A percentile compares a stretch with the other conserved stretches of the same genome.
phyloP scores from a whole-genome alignment of 2,329 filamentous ascomycete species.

The Penicillium sp. region DNA sequence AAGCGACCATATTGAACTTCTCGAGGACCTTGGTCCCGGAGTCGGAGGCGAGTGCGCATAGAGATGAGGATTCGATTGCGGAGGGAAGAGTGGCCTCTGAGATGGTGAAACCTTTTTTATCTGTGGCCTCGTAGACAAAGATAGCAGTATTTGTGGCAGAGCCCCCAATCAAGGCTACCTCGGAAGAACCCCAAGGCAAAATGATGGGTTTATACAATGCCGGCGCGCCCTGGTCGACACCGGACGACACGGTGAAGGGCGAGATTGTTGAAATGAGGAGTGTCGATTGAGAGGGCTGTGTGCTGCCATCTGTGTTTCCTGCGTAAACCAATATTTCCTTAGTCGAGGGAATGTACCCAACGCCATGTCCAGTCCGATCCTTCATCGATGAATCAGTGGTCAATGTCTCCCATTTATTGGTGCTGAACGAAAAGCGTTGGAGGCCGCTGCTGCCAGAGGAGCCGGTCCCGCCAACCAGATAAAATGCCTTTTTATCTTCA shows the following conservation, averaged over 20 bases:
- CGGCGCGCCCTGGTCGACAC: constrained; percentile 56
- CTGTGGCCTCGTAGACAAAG: constrained; percentile 66
- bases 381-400: constrained; percentile 56
- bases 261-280: constrained; percentile 66
- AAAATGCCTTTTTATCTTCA: constrained; percentile 54
- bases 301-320: constrained; percentile 63
- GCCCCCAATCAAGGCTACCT: constrained; percentile 74
- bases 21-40: constrained; percentile 71
- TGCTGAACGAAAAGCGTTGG: constrained; percentile 63
- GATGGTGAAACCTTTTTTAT: constrained; percentile 59
- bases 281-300: constrained; percentile 65
- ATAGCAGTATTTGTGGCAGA: constrained; percentile 62
- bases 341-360: constrained; percentile 68
- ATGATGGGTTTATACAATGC: constrained; percentile 68
- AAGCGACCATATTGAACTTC: constrained; percentile 70
- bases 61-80: constrained; percentile 59
- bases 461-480: constrained; percentile 74
- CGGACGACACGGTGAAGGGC: constrained; percentile 63
- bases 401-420: constrained; percentile 59
- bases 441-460: constrained; percentile 66
- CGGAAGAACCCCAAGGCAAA: constrained; percentile 67
- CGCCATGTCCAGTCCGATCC: constrained; percentile 71
- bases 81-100: constrained; percentile 63
- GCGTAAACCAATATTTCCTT: constrained; percentile 77
- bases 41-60: constrained; percentile 65